Conservation (phyloP, 768 basidiomycete species). For the Boletus pseudo-olivaceus region DNA sequence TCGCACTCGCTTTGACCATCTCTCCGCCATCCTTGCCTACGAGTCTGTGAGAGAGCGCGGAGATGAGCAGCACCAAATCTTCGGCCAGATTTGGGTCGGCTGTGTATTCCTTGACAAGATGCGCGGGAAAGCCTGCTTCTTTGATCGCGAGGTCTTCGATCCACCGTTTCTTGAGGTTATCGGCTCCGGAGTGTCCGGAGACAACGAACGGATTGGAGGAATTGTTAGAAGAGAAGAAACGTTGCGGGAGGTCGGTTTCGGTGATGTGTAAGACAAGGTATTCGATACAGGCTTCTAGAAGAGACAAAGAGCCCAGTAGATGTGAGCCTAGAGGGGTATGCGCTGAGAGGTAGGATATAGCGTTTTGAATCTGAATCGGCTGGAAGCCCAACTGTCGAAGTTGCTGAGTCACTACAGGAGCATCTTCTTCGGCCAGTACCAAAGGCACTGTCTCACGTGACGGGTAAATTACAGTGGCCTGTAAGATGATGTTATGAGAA, state of each 20-base stretch:
- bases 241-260: slow-evolving; percentile 81
- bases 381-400: slow-evolving; percentile 69
- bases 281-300: slow-evolving; percentile 77
- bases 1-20: slow-evolving; percentile 34
- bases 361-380: slow-evolving; percentile 46
- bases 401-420: slow-evolving; percentile 45
- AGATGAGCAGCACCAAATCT: slow-evolving; percentile 54
- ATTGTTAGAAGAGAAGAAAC: slow-evolving; percentile 61
- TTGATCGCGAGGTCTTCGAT: slow-evolving; percentile 75
- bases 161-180: slow-evolving; percentile 73
- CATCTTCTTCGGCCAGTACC: slow-evolving; percentile 42
- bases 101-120: slow-evolving; percentile 58
- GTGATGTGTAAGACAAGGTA: slow-evolving; percentile 80
- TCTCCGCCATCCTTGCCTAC: slow-evolving; percentile 40
- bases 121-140: slow-evolving; percentile 78
- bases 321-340: slow-evolving; percentile 58
- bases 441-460: slow-evolving; percentile 33
- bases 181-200: slow-evolving; percentile 57
- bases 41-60: slow-evolving; percentile 51
- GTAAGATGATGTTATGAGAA: background rate
- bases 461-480: slow-evolving; percentile 54
- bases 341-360: slow-evolving; percentile 52
- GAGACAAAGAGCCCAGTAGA: slow-evolving; percentile 54
- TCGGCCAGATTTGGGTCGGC: slow-evolving; percentile 36
- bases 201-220: slow-evolving; percentile 70